A percentile compares a stretch with the other conserved stretches of the same genome.
Evolutionary conservation across 2,329 filamentous ascomycete species (phyloP).

Genomic region (Didymella pomorum): DNA sequence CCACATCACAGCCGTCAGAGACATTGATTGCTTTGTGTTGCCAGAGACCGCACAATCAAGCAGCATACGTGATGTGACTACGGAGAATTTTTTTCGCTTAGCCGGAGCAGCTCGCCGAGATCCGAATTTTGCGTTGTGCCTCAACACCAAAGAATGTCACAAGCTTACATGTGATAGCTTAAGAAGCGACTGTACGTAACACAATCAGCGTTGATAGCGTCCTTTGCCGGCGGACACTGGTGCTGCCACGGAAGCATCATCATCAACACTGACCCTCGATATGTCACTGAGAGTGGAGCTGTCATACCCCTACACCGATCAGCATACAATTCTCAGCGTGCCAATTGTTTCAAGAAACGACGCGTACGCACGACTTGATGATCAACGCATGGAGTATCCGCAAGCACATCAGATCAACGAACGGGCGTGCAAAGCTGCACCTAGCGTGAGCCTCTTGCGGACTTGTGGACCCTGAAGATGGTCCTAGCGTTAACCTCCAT

Average conservation of each 20-base stretch:
- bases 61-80: not conserved
- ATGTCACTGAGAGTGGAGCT: conserved; percentile 2
- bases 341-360: conserved; percentile 15
- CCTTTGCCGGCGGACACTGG: not conserved
- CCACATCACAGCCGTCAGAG: no score
- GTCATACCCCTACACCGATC: conserved; percentile 6
- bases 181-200: not conserved
- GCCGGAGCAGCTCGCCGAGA: not conserved
- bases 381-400: conserved; percentile 3
- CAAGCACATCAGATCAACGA: conserved; percentile 1
- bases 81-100: conserved; percentile 6
- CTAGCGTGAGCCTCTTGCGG: conserved; percentile 3
- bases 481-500: not conserved
- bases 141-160: not conserved
- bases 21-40: not conserved
- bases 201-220: not conserved
- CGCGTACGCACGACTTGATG: not conserved
- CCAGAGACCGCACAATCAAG: not conserved
- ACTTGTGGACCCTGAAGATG: not conserved
- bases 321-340: conserved; percentile 1
- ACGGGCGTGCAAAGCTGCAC: not conserved
- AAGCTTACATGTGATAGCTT: not conserved
- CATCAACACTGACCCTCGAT: not conserved
- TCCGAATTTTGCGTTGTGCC: not conserved
- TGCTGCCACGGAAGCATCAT: not conserved